phyloP scores from a whole-genome alignment of 1,284 basidiomycete species.

The Anthracocystis setariae region DNA sequence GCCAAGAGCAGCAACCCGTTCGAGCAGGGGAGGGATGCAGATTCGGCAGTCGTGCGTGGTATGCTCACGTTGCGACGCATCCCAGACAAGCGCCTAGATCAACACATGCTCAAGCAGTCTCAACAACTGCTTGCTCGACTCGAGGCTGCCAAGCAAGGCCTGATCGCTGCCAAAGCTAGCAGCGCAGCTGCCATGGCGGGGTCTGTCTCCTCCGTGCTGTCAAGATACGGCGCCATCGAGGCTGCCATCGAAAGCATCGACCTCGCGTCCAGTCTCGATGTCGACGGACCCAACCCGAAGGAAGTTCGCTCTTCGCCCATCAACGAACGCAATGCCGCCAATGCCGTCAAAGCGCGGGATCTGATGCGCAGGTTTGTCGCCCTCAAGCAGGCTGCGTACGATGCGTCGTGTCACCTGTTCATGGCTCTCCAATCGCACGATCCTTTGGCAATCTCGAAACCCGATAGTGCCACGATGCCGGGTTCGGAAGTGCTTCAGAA shows the following conservation, averaged over 20 bases:
- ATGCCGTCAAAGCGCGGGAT: conserved; percentile 37
- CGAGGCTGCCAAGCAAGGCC: conserved; percentile 3
- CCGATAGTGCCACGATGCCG: background rate
- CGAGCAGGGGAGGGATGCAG: conserved; percentile 49
- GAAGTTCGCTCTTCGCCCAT: conserved; percentile 25
- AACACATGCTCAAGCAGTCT: conserved; percentile 17
- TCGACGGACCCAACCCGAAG: conserved; percentile 45
- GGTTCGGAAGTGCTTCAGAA: background rate
- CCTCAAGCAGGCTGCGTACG: conserved; percentile 56
- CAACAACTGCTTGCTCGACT: conserved; percentile 9
- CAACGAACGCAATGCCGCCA: conserved; percentile 34
- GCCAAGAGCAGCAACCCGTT: conserved; percentile 44
- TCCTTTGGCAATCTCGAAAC: background rate
- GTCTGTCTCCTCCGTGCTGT: conserved; percentile 14
- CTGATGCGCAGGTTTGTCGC: conserved; percentile 39
- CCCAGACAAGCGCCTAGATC: conserved; percentile 37
- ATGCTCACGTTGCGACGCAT: conserved; percentile 47
- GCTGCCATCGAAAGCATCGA: conserved; percentile 55
- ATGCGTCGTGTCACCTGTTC: conserved; percentile 39
- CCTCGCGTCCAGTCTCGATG: conserved; percentile 53
- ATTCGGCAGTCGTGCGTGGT: conserved; percentile 44
- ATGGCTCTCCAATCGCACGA: conserved; percentile 43
- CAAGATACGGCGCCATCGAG: conserved; percentile 29
- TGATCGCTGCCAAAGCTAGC: background rate
- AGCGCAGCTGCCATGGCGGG: background rate